Evolutionary conservation across 345 rosid species (phyloP).

Genomic region (Populus alba): DNA sequence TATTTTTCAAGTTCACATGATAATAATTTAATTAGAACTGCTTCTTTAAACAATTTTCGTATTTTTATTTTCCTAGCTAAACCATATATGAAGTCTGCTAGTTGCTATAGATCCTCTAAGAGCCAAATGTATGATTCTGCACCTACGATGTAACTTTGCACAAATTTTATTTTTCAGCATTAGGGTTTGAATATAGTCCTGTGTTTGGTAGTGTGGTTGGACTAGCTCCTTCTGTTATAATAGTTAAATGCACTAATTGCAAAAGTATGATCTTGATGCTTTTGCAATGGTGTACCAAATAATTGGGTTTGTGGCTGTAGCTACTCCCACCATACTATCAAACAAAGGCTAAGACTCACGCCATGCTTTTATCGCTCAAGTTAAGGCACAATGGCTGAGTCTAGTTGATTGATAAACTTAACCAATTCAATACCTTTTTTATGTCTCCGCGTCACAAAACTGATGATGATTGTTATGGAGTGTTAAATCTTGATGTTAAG

Average conservation of each 20-base stretch:
- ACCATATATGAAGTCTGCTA: too few species aligned
- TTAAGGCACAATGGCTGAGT: background rate
- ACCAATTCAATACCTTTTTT: background rate
- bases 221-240: too few species aligned
- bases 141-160: too few species aligned
- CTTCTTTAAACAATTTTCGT: too few species aligned
- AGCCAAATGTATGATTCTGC: too few species aligned
- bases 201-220: too few species aligned
- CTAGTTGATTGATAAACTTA: background rate
- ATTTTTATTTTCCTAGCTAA: too few species aligned
- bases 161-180: too few species aligned
- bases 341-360: background rate
- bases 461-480: background rate
- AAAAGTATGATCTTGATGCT: background rate
- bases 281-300: background rate
- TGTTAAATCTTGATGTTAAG: background rate
- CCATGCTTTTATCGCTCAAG: background rate
- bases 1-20: too few species aligned
- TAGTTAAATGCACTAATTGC: background rate
- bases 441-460: background rate
- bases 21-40: too few species aligned
- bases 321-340: background rate
- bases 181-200: too few species aligned
- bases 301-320: background rate
- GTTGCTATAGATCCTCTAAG: too few species aligned